A percentile compares a stretch with the other conserved stretches of the same genome.
Evolutionary conservation across 208 protist genomes (phyloP).

Genomic region (Lotmaria passim): DNA sequence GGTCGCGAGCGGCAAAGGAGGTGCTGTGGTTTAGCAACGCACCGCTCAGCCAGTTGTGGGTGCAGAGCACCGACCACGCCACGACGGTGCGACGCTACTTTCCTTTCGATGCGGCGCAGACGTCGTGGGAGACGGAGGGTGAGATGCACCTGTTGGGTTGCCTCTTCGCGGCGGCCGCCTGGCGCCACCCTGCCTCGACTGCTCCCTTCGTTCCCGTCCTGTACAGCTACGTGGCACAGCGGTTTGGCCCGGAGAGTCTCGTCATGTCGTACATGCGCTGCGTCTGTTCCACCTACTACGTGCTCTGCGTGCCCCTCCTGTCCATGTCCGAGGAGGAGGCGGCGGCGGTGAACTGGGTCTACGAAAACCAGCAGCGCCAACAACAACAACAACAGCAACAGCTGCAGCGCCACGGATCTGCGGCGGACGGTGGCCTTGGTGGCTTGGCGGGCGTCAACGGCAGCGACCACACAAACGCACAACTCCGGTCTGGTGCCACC

Average conservation of each 20-base stretch:
- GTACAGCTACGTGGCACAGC: constrained; percentile 57
- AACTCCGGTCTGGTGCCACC: not conserved
- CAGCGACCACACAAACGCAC: too few relatives aligned
- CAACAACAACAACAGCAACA: constrained; percentile 26
- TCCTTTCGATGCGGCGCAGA: constrained; percentile 55
- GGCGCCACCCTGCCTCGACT: constrained; percentile 37
- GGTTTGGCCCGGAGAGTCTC: constrained; percentile 57
- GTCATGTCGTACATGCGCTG: constrained; percentile 55
- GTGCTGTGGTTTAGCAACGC: constrained; percentile 39
- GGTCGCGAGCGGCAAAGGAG: constrained; percentile 29
- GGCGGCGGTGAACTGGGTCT: constrained; percentile 15
- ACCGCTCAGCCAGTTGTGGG: constrained; percentile 41
- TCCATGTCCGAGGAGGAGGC: constrained; percentile 15
- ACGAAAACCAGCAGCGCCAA: constrained; percentile 11
- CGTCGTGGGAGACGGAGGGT: constrained; percentile 77
- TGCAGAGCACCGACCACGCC: constrained; percentile 34
- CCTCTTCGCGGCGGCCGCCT: constrained; percentile 59
- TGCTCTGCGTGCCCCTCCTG: constrained; percentile 28
- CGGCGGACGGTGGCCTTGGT: too few relatives aligned
- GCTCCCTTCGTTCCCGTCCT: constrained; percentile 19
- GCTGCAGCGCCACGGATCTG: constrained; percentile 2
- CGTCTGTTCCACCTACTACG: constrained; percentile 50
- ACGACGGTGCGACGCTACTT: constrained; percentile 44
- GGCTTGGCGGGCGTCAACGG: not conserved
- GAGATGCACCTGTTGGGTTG: constrained; percentile 87